Conservation (phyloP, 805 yeast genomes). For the Lipomyces oligophaga region DNA sequence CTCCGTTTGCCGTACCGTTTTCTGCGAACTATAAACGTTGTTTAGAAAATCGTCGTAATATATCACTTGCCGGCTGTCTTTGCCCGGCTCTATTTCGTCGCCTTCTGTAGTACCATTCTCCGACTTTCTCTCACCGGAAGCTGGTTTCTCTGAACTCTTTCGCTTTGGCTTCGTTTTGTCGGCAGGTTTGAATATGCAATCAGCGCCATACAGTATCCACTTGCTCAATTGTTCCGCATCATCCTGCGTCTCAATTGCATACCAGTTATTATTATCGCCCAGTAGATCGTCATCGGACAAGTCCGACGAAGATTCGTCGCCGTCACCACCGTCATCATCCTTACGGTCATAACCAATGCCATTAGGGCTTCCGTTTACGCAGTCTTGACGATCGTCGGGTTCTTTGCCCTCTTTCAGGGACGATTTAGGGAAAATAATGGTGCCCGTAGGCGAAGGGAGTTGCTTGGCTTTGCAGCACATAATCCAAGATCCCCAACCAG, state of each 20-base stretch:
- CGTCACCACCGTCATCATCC: conserved; percentile 4
- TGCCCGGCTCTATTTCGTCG: background rate
- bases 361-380: background rate
- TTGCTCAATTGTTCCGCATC: conserved; percentile 21
- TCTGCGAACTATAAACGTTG: conserved; percentile 3
- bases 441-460: conserved; percentile 27
- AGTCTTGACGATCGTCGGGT: background rate
- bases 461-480: conserved; percentile 29
- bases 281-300: conserved; percentile 15
- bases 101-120: background rate
- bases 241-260: conserved; percentile 16
- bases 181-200: conserved; percentile 3
- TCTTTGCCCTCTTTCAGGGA: background rate
- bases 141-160: background rate
- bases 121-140: background rate
- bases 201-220: conserved; percentile 19
- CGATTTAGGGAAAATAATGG: conserved; percentile 19
- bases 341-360: no score
- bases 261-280: conserved; percentile 27
- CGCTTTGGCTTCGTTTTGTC: conserved; percentile 1
- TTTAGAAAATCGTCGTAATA: conserved; percentile 18
- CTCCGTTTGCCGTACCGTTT: background rate
- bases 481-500: conserved; percentile 39
- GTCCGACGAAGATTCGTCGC: conserved; percentile 17
- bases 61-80: background rate